A percentile compares a stretch with the other conserved stretches of the same genome.
These are phyloP conservation scores for Trichomonas vaginalis DNA, from an alignment of 208 protist genomes.

Conservation along the genomic window DNA sequence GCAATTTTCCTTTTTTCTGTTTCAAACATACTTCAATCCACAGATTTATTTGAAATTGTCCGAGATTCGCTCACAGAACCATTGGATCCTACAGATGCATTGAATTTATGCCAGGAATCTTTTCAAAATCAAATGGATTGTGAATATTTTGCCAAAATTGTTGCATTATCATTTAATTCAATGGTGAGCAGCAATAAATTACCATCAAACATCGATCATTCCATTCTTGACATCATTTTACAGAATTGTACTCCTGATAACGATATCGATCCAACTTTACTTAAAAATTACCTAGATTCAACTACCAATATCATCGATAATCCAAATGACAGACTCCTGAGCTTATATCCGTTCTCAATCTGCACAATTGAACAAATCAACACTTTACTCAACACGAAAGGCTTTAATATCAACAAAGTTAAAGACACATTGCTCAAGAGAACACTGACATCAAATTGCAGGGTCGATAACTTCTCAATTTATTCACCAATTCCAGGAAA, in stretches of 20 bases:
- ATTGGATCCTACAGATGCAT: neutral
- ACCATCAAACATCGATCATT: neutral
- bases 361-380: neutral
- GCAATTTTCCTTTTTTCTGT: neutral
- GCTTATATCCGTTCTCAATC: neutral
- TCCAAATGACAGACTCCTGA: neutral
- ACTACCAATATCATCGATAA: neutral
- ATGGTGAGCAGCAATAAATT: neutral
- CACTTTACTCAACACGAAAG: neutral
- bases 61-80: neutral
- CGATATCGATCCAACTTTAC: neutral
- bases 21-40: neutral
- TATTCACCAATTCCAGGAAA: neutral
- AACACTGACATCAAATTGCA: neutral
- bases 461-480: neutral
- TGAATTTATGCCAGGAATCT: neutral
- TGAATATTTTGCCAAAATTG: neutral
- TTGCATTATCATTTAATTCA: neutral
- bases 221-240: neutral
- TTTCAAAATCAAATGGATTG: neutral
- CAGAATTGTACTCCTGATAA: neutral
- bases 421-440: neutral
- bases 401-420: neutral
- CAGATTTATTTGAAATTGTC: neutral
- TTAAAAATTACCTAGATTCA: neutral